Base-by-base conservation (phyloP, 345 rosid genomes). In the Citrus medica region DNA sequence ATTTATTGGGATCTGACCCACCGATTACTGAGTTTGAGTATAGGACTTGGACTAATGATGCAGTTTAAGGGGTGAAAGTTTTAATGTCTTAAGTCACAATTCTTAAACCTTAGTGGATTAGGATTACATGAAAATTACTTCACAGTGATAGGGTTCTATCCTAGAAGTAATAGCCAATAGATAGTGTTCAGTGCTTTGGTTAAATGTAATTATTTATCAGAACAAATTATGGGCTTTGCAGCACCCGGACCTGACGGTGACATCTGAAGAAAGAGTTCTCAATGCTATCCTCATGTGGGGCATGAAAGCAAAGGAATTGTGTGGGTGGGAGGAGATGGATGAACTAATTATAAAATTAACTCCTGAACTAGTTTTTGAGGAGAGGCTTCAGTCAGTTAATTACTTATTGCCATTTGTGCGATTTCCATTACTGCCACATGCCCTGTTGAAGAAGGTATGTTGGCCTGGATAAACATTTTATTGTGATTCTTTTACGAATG, bases 201-300 rank as follows among this genome's bases (percentile, higher is more conserved):
- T 16, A 66, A 67, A 5, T 35, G 72, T n/a, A 35, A 17, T 63
- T 53, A 74, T 24, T 76, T 76, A 81, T 81, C 68, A 67, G 69
- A 74, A 78, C 67, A 67, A 72, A 65, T 62, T 24, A 28, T 86
- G 71, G 79, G 76, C 78, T 84, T 86, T 83, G 88, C 98, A 93
- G 98, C 98, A 91, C 84, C 92, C 89, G 74, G 98, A 94, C 83
- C 84, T 96, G 78, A 94, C 98, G 2, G 98, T 94, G 81, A 96
- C 95, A 76, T 92, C 98, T 12, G 98, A 96, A 81, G 99, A 94
- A 81, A 90, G 89, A 85, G 89, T 94, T 85, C 91, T 96, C 62
- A 84, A 89, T 88, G 95, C 97, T 82, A 92, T 94, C 78, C 79
- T 96, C 76, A 90, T 90, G 96, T 96, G 99, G 98, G 83, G 89